Percentiles rank a stretch among this genome's conserved stretches.
These are phyloP conservation scores for Biscutella laevigata DNA, from an alignment of 441 rosid species.

Conservation along the genomic window DNA sequence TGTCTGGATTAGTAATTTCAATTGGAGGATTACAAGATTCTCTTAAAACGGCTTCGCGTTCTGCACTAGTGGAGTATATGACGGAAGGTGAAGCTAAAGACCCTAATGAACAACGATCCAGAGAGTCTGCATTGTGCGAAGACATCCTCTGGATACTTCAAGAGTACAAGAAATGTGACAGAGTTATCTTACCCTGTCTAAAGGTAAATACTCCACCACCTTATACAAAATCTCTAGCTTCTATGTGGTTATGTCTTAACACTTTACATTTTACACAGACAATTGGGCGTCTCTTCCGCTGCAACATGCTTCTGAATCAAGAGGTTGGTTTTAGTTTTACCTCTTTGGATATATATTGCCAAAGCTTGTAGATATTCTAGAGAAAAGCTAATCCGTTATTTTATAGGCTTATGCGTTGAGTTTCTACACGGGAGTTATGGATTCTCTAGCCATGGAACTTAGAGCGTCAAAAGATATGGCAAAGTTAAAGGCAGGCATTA, in stretches of 20 bases:
- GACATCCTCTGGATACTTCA: conserved; percentile 83
- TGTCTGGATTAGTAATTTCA: conserved; percentile 85
- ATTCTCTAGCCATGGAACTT: conserved; percentile 60
- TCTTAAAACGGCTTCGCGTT: conserved; percentile 56
- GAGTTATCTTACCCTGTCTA: conserved; percentile 77
- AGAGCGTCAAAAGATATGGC: conserved; percentile 67
- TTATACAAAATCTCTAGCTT: neutral
- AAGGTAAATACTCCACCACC: conserved; percentile 40
- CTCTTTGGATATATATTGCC: neutral
- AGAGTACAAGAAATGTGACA: conserved; percentile 62
- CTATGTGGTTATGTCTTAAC: neutral
- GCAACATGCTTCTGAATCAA: conserved; percentile 50
- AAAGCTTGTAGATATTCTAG: neutral
- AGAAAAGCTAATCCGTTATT: neutral
- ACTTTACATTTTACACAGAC: conserved; percentile 41
- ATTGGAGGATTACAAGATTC: conserved; percentile 94
- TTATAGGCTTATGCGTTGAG: conserved; percentile 41
- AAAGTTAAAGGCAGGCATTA: conserved; percentile 63
- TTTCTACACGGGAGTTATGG: conserved; percentile 56
- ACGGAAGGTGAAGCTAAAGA: conserved; percentile 37
- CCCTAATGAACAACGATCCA: conserved; percentile 30
- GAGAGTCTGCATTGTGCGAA: conserved; percentile 40
- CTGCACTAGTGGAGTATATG: conserved; percentile 73
- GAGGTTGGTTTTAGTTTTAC: conserved; percentile 47
- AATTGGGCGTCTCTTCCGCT: conserved; percentile 64